These are phyloP conservation scores for Arthonia radiata DNA, from an alignment of 495 filamentous ascomycete genomes.

Conservation along the genomic window DNA sequence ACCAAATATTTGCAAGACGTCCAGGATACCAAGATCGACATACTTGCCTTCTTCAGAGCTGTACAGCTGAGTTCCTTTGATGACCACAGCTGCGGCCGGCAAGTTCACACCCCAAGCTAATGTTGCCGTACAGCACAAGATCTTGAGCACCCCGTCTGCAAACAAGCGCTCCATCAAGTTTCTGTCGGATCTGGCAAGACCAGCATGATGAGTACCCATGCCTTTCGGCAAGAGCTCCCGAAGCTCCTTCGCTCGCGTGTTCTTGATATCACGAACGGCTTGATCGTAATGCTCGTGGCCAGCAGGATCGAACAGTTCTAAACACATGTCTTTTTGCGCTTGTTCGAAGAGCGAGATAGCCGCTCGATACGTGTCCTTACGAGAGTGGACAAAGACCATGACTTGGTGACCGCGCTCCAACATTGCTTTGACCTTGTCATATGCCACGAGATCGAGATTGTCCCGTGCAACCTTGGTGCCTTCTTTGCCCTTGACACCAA, in stretches of 20 bases:
- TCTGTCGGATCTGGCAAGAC: constrained; percentile 76
- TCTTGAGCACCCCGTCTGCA: constrained; percentile 65
- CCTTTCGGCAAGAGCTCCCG: constrained; percentile 74
- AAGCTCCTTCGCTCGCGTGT: constrained; percentile 58
- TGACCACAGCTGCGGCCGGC: constrained; percentile 86
- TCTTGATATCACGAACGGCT: constrained; percentile 58
- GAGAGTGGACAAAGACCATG: constrained; percentile 97
- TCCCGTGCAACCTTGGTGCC: constrained; percentile 55
- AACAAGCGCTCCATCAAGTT: constrained; percentile 88
- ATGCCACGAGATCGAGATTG: constrained; percentile 63
- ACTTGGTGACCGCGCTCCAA: constrained; percentile 68
- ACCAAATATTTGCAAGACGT: constrained; percentile 96
- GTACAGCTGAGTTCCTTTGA: constrained; percentile 94
- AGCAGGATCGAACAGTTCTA: constrained; percentile 61
- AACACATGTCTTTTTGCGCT: constrained; percentile 51
- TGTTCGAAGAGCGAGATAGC: constrained; percentile 68
- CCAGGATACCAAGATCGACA: constrained; percentile 84
- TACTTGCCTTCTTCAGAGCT: constrained; percentile 91
- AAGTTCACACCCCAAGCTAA: constrained; percentile 98
- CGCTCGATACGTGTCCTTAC: constrained; percentile 77
- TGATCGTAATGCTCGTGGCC: constrained; percentile 41
- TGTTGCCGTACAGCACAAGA: constrained; percentile 94
- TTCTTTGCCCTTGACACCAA: constrained; percentile 83
- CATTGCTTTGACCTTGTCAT: constrained; percentile 92
- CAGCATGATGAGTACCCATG: constrained; percentile 85